Conservation (phyloP, 768 basidiomycete genomes). For the Cyclocybe aegerita region DNA sequence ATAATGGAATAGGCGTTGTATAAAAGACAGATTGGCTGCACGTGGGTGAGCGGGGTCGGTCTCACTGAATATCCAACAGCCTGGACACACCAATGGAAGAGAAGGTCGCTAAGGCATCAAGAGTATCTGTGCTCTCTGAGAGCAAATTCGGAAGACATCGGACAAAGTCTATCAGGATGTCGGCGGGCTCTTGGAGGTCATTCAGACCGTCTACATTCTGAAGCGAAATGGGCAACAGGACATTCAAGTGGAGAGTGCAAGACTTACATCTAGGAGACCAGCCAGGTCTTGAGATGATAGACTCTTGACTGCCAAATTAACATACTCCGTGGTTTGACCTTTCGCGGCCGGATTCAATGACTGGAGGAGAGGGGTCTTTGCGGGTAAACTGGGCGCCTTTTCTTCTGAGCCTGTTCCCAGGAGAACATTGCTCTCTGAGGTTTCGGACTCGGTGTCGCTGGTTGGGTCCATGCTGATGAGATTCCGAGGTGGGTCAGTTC, state of each 20-base stretch:
- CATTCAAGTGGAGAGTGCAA: background rate
- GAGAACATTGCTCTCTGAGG: background rate
- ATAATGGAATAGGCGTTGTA: slow-evolving; percentile 48
- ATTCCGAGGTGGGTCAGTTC: background rate
- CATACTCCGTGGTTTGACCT: no score
- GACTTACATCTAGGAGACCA: slow-evolving; percentile 1
- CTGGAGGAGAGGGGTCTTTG: no score
- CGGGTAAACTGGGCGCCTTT: no score
- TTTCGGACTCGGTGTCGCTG: slow-evolving; percentile 57
- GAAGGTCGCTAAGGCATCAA: background rate
- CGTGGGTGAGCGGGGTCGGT: background rate
- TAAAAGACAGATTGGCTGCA: slow-evolving; percentile 10
- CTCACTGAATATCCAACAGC: background rate
- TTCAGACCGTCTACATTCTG: background rate
- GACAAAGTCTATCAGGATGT: slow-evolving; percentile 13
- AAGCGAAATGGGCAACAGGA: background rate
- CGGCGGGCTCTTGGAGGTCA: slow-evolving; percentile 6
- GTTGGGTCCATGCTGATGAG: slow-evolving; percentile 11
- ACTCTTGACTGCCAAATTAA: no score
- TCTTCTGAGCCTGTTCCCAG: background rate
- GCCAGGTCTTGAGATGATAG: background rate
- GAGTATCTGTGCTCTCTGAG: background rate
- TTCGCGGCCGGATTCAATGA: no score
- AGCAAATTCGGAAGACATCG: background rate
- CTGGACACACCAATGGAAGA: slow-evolving; percentile 6